phyloP scores from a whole-genome alignment of 2,329 filamentous ascomycete genomes.

The Exophiala sideris region DNA sequence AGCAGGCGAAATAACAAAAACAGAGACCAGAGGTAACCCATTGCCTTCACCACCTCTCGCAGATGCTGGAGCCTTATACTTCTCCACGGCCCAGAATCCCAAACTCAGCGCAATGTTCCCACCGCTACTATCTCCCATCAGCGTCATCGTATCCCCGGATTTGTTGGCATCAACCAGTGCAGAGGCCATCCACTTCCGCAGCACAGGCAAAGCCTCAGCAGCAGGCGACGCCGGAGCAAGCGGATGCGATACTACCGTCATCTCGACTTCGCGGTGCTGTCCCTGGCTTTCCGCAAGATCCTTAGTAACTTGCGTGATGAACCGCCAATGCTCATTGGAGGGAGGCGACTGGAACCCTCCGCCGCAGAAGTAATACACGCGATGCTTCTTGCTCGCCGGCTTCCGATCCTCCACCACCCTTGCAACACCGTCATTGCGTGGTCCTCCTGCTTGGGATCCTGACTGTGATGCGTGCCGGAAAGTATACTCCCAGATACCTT shows the following conservation, averaged over 20 bases:
- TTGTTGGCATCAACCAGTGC: constrained; percentile 40
- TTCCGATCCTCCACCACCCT: background rate
- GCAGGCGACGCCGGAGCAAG: constrained; percentile 55
- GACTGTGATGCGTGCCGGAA: constrained; percentile 24
- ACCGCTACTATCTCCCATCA: constrained; percentile 56
- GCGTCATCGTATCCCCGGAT: constrained; percentile 43
- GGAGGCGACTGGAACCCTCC: constrained; percentile 56
- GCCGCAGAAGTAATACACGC: constrained; percentile 55
- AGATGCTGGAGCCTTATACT: background rate
- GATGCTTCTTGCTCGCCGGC: constrained; percentile 21
- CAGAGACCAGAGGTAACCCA: constrained; percentile 8
- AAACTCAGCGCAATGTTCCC: constrained; percentile 49
- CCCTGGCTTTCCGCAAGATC: constrained; percentile 31
- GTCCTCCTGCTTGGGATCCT: constrained; percentile 22
- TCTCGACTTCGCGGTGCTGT: constrained; percentile 31
- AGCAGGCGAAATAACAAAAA: constrained; percentile 49
- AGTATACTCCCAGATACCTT: constrained; percentile 48
- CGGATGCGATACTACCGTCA: constrained; percentile 53
- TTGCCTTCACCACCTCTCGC: background rate
- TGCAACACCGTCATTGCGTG: background rate
- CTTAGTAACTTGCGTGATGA: constrained; percentile 46
- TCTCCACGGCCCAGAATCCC: constrained; percentile 24
- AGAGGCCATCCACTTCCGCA: constrained; percentile 44
- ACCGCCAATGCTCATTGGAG: constrained; percentile 51
- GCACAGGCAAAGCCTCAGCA: constrained; percentile 45